phyloP scores from a whole-genome alignment of 495 filamentous ascomycete genomes.

The Tuber magnatum region DNA sequence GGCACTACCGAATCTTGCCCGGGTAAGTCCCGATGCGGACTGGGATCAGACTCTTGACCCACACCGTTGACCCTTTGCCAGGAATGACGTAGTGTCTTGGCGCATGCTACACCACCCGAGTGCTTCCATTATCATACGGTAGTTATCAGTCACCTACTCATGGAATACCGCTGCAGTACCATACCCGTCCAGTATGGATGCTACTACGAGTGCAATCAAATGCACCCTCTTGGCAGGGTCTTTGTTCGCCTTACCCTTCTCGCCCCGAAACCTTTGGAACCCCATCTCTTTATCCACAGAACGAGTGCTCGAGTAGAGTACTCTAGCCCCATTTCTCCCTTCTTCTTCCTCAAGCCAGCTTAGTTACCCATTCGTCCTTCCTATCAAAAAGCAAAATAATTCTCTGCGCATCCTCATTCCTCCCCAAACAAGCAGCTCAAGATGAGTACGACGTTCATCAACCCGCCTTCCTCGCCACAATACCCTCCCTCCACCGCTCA shows the following conservation, averaged over 20 bases:
- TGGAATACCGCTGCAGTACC: too few relatives aligned
- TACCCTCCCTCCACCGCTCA: slow-evolving; percentile 1
- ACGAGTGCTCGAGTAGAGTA: background rate
- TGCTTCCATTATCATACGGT: too few relatives aligned
- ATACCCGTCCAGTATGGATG: too few relatives aligned
- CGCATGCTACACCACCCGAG: background rate
- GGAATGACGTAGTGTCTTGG: slow-evolving; percentile 5
- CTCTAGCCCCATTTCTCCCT: background rate
- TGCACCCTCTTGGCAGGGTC: slow-evolving; percentile 19
- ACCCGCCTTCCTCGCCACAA: slow-evolving; percentile 18
- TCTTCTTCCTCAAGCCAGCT: background rate
- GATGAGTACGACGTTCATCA: slow-evolving; percentile 27
- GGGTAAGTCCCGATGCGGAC: background rate
- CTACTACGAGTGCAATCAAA: background rate
- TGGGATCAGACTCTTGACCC: background rate
- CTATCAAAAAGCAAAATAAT: background rate
- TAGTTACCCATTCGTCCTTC: background rate
- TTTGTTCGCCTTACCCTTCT: slow-evolving; percentile 7
- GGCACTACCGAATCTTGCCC: background rate
- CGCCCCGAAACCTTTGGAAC: background rate
- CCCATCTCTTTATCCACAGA: background rate
- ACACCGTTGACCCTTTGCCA: background rate
- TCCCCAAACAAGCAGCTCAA: background rate
- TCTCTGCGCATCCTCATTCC: background rate
- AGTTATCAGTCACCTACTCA: too few relatives aligned